Conservation (phyloP, 805 yeast genomes). For the Kuraishia hungarica region DNA sequence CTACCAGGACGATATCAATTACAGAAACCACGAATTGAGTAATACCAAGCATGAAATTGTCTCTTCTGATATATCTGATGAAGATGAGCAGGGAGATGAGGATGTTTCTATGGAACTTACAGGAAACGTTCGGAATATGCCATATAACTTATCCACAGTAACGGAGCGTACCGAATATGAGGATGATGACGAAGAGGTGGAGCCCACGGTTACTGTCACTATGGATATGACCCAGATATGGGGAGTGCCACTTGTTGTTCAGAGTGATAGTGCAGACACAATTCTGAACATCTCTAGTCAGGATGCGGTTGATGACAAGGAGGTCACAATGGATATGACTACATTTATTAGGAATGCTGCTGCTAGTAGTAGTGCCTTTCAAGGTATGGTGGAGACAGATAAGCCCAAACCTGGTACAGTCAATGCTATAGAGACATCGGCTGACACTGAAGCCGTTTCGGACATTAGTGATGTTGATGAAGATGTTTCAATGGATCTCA, state of each 20-base stretch:
- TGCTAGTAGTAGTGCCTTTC: not conserved
- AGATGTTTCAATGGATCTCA: not conserved
- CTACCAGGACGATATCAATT: not conserved
- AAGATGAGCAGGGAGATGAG: slow-evolving; percentile 4
- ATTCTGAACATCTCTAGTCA: too few relatives aligned
- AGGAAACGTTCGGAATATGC: not conserved
- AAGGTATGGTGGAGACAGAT: slow-evolving; percentile 1
- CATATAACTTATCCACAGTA: not conserved
- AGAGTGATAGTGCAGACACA: too few relatives aligned
- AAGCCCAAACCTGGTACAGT: not conserved
- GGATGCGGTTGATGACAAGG: slow-evolving; percentile 4
- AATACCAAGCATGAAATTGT: too few relatives aligned
- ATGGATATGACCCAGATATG: too few relatives aligned
- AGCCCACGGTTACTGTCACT: not conserved
- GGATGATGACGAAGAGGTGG: not conserved
- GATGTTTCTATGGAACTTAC: not conserved
- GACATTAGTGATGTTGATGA: not conserved
- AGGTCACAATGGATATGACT: slow-evolving; percentile 11
- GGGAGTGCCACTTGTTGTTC: too few relatives aligned
- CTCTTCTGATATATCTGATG: slow-evolving; percentile 8
- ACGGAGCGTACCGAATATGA: not conserved
- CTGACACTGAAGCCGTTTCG: not conserved
- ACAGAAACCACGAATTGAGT: not conserved
- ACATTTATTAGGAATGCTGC: slow-evolving; percentile 3
- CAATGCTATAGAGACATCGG: too few relatives aligned